Evolutionary conservation across 1,284 basidiomycete genomes (phyloP).

Genomic region (Microbotryum intermedium): DNA sequence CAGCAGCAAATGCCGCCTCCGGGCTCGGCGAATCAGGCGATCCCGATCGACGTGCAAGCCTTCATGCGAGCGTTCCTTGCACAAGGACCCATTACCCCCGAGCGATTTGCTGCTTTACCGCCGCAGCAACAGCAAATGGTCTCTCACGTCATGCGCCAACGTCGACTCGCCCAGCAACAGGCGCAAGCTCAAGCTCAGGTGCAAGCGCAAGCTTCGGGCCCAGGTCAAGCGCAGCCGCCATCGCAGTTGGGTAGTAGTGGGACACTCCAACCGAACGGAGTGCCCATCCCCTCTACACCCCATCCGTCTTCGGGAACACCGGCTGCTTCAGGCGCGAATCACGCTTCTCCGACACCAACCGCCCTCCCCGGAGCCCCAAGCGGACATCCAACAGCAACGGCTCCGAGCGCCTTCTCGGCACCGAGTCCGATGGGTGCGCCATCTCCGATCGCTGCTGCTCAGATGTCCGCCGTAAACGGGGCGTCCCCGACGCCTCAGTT

Average conservation of each 20-base stretch:
- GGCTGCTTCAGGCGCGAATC: background rate
- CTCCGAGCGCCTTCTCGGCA: background rate
- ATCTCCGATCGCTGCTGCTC: background rate
- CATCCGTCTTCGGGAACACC: conserved; percentile 4
- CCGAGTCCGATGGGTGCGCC: background rate
- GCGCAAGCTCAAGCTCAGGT: background rate
- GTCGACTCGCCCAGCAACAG: background rate
- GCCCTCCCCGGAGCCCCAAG: no score
- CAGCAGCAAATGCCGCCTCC: background rate
- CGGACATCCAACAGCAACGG: background rate
- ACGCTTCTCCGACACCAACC: no score
- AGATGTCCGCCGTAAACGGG: background rate
- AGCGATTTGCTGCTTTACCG: background rate
- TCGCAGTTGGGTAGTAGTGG: background rate
- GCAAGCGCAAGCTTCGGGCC: background rate
- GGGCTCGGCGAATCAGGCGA: background rate
- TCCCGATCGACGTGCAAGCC: background rate
- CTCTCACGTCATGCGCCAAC: background rate
- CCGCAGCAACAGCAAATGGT: background rate
- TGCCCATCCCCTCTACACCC: conserved; percentile 6
- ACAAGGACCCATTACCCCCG: background rate
- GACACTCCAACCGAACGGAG: conserved; percentile 10
- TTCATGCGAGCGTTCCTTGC: background rate
- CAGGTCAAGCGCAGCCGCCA: background rate
- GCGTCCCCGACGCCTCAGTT: background rate